Evolutionary conservation across 2,329 filamentous ascomycete genomes (phyloP).

Genomic region (Blastomyces silverae): DNA sequence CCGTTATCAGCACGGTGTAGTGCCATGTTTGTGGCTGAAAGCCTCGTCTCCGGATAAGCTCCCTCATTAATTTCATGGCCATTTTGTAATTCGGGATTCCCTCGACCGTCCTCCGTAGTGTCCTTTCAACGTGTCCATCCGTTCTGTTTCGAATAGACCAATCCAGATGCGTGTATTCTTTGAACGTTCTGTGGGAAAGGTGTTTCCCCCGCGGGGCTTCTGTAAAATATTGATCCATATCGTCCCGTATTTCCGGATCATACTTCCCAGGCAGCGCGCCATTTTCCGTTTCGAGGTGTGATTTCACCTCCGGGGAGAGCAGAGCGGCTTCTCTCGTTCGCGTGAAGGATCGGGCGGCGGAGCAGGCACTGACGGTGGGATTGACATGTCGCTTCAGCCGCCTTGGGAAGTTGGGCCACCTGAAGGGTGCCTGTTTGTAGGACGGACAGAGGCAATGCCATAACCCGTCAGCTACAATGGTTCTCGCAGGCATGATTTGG

Average conservation of each 20-base stretch:
- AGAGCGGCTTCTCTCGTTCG: slow-evolving; percentile 2
- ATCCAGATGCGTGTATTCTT: slow-evolving; percentile 23
- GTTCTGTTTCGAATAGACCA: not conserved
- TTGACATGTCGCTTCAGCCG: slow-evolving; percentile 1
- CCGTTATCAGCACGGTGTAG: slow-evolving; percentile 69
- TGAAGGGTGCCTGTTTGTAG: slow-evolving; percentile 22
- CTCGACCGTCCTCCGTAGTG: slow-evolving; percentile 27
- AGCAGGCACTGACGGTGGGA: not conserved
- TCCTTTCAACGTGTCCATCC: slow-evolving; percentile 27
- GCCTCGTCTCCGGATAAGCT: slow-evolving; percentile 36
- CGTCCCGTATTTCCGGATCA: not conserved
- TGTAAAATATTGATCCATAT: not conserved
- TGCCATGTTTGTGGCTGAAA: slow-evolving; percentile 35
- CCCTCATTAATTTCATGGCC: slow-evolving; percentile 31
- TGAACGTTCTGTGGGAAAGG: not conserved
- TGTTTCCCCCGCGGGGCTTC: not conserved
- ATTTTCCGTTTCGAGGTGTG: not conserved
- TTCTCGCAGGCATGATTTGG: slow-evolving; percentile 30
- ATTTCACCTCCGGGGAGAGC: slow-evolving; percentile 5
- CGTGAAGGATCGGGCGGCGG: not conserved
- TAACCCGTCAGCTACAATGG: slow-evolving; percentile 34
- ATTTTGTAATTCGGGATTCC: slow-evolving; percentile 25
- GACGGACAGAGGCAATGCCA: slow-evolving; percentile 40
- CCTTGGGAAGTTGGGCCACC: not conserved
- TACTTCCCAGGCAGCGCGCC: not conserved